Evolutionary conservation across 2,329 filamentous ascomycete species (phyloP).

Genomic region (Clonostachys byssicola): DNA sequence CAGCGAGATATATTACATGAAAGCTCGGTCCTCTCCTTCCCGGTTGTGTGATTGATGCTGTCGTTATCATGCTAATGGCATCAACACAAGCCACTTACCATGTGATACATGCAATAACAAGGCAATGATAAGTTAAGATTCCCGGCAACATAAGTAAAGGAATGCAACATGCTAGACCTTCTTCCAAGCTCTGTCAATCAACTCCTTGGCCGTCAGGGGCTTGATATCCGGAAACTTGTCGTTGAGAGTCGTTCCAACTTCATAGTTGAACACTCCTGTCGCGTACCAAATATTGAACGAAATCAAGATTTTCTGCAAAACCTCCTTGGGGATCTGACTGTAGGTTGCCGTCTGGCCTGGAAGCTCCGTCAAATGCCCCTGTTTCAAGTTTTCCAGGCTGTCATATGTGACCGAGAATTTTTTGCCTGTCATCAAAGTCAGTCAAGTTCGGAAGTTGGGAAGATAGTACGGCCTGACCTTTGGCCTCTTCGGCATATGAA

Average conservation of each 20-base stretch:
- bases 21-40: too few relatives aligned
- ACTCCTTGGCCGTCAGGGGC: conserved; percentile 10
- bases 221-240: conserved; percentile 15
- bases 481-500: conserved; percentile 31
- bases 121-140: too few relatives aligned
- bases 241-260: conserved; percentile 12
- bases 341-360: conserved; percentile 15
- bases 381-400: conserved; percentile 21
- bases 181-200: conserved; percentile 10
- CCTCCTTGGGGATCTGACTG: conserved; percentile 14
- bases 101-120: too few relatives aligned
- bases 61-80: too few relatives aligned
- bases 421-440: conserved; percentile 12
- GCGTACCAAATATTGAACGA: conserved; percentile 6
- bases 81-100: too few relatives aligned
- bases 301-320: conserved; percentile 10
- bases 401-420: conserved; percentile 33
- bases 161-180: neutral
- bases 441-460: neutral
- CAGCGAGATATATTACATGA: too few relatives aligned
- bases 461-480: conserved; percentile 17
- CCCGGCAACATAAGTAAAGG: too few relatives aligned
- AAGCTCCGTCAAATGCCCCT: conserved; percentile 25
- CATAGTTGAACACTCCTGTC: conserved; percentile 12
- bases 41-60: too few relatives aligned